Conservation (phyloP, 1,139 yeast species). For the Pichia sp. region DNA sequence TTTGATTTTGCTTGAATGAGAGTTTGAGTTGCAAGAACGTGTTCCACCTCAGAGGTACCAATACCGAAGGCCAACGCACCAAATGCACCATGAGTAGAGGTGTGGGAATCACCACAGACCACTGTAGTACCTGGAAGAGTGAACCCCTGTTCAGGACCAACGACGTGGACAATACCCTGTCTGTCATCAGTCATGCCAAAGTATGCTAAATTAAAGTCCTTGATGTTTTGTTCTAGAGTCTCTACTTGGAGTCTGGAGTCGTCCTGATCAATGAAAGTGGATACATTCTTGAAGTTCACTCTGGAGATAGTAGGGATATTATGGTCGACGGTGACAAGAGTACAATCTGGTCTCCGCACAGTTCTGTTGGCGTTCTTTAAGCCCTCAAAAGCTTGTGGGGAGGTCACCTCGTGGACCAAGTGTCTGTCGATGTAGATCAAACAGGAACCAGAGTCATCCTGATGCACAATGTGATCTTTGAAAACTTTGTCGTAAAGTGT, state of each 20-base stretch:
- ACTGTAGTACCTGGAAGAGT: conserved; percentile 98
- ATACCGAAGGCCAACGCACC: conserved; percentile 98
- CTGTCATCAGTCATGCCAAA: conserved; percentile 92
- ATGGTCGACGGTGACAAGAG: conserved; percentile 96
- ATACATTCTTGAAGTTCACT: conserved; percentile 65
- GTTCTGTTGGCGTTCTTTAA: conserved; percentile 77
- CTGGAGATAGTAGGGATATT: conserved; percentile 92
- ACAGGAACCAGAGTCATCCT: conserved; percentile 81
- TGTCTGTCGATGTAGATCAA: conserved; percentile 92
- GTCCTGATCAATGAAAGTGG: conserved; percentile 80
- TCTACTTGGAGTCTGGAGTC: conserved; percentile 90
- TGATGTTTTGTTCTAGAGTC: conserved; percentile 89
- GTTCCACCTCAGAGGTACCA: conserved; percentile 98
- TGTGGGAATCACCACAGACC: conserved; percentile 98
- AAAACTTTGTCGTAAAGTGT: conserved; percentile 89
- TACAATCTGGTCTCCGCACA: conserved; percentile 91
- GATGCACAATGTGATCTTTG: conserved; percentile 87
- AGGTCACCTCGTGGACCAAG: conserved; percentile 94
- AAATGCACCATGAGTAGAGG: conserved; percentile 98
- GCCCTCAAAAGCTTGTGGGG: conserved; percentile 98
- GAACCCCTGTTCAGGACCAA: conserved; percentile 98
- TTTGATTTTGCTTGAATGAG: conserved; percentile 90
- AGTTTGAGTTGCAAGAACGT: conserved; percentile 95
- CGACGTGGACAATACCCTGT: conserved; percentile 97
- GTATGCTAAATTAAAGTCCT: conserved; percentile 81